Conservation (phyloP, 2,329 filamentous ascomycete species). For the Polychaeton citri region DNA sequence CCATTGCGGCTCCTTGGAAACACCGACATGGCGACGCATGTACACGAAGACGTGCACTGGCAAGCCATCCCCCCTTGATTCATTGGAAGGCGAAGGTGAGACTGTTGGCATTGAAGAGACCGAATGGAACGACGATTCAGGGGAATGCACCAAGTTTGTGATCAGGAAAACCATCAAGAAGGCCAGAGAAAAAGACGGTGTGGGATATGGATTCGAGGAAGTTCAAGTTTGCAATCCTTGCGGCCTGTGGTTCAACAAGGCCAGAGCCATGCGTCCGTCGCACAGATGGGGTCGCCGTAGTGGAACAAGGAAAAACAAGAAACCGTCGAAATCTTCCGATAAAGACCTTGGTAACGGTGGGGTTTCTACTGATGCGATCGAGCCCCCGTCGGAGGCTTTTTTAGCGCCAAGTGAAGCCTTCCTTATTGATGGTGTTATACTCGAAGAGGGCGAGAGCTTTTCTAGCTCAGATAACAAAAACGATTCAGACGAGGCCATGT, state of each 20-base stretch:
- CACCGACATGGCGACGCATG: slow-evolving; percentile 88
- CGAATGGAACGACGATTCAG: slow-evolving; percentile 44
- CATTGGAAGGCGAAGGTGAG: slow-evolving; percentile 57
- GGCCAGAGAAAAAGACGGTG: slow-evolving; percentile 13
- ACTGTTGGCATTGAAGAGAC: slow-evolving; percentile 62
- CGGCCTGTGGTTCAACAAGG: slow-evolving; percentile 87
- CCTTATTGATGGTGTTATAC: slow-evolving; percentile 16
- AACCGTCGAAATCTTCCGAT: slow-evolving; percentile 10
- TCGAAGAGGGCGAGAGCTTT: slow-evolving; percentile 10
- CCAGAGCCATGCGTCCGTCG: slow-evolving; percentile 67
- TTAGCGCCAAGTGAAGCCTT: slow-evolving; percentile 5
- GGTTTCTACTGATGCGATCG: slow-evolving; percentile 14
- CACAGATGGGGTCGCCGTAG: slow-evolving; percentile 57
- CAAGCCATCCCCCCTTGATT: slow-evolving; percentile 54
- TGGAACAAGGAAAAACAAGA: slow-evolving; percentile 13
- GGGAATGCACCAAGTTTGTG: slow-evolving; percentile 53
- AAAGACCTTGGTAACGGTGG: slow-evolving; percentile 1
- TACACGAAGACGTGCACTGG: slow-evolving; percentile 67
- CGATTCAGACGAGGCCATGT: background rate
- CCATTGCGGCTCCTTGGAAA: slow-evolving; percentile 92
- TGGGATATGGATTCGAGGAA: slow-evolving; percentile 45
- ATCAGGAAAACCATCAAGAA: slow-evolving; percentile 67
- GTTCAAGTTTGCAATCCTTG: slow-evolving; percentile 87
- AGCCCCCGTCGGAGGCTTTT: slow-evolving; percentile 17
- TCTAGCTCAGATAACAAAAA: background rate